These are phyloP conservation scores for Lathyrus tuberosus DNA, from an alignment of 306 rosid genomes.

Conservation along the genomic window DNA sequence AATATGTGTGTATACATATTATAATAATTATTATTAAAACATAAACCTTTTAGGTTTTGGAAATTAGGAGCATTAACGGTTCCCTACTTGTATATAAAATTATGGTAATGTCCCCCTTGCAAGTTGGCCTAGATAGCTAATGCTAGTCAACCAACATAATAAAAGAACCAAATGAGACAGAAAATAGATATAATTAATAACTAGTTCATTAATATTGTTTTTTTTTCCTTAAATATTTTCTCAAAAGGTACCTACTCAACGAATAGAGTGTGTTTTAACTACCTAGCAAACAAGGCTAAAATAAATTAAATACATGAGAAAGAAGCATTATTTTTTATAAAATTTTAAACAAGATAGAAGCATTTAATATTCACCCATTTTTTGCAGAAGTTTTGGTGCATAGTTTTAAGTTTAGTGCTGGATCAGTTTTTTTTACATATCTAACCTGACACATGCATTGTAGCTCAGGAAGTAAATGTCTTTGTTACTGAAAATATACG, in stretches of 20 bases:
- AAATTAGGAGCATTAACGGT: constrained; percentile 12
- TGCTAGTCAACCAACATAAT: constrained; percentile 1
- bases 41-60: background rate
- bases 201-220: background rate
- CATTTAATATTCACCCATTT: background rate
- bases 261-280: background rate
- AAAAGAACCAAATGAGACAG: background rate
- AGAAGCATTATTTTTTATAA: too few relatives aligned
- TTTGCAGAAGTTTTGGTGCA: background rate
- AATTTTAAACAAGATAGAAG: background rate
- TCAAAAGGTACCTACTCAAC: background rate
- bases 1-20: background rate
- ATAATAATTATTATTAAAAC: too few relatives aligned
- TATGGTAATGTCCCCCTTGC: constrained; percentile 17
- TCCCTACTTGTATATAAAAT: constrained; percentile 17
- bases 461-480: background rate
- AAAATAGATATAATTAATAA: background rate
- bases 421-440: background rate
- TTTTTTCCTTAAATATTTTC: background rate
- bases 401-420: background rate
- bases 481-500: background rate
- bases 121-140: background rate
- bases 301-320: background rate
- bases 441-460: background rate
- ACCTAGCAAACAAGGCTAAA: background rate